phyloP scores from a whole-genome alignment of 345 rosid genomes.

The Lumnitzera racemosa region DNA sequence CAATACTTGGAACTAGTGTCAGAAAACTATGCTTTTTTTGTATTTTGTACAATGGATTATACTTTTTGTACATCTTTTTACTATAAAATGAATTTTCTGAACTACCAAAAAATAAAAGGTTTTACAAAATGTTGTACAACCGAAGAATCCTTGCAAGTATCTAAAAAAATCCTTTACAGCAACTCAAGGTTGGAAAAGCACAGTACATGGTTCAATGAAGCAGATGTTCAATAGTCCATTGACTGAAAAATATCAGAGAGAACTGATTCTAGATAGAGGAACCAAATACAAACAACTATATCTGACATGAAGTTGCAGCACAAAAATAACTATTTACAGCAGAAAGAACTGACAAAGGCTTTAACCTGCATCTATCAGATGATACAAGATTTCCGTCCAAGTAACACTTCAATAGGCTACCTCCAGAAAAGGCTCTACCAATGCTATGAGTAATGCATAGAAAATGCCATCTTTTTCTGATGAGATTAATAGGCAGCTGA shows the following conservation, averaged over 20 bases:
- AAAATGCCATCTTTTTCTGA: conserved; percentile 81
- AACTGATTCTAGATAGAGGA: too few species aligned
- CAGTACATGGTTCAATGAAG: not conserved
- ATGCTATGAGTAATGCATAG: conserved; percentile 82
- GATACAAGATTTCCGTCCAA: conserved; percentile 78
- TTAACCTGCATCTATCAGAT: conserved; percentile 96
- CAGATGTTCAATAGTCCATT: too few species aligned
- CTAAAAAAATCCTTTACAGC: not conserved
- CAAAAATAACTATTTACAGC: not conserved
- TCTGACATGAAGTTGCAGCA: not conserved
- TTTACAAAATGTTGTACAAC: too few species aligned
- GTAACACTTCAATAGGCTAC: conserved; percentile 80
- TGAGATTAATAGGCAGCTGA: conserved; percentile 49
- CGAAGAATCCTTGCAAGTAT: too few species aligned
- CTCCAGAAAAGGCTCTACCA: conserved; percentile 96
- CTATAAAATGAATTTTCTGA: too few species aligned
- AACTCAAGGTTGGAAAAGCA: not conserved
- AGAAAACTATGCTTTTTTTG: too few species aligned
- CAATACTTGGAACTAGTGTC: too few species aligned
- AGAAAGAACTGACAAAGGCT: conserved; percentile 3
- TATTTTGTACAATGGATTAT: too few species aligned
- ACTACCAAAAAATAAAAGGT: too few species aligned
- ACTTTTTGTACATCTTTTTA: too few species aligned
- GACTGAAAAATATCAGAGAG: too few species aligned
- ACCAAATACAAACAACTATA: too few species aligned